Conservation (phyloP, 148 eudicot genomes). For the Polygonum aviculare region DNA sequence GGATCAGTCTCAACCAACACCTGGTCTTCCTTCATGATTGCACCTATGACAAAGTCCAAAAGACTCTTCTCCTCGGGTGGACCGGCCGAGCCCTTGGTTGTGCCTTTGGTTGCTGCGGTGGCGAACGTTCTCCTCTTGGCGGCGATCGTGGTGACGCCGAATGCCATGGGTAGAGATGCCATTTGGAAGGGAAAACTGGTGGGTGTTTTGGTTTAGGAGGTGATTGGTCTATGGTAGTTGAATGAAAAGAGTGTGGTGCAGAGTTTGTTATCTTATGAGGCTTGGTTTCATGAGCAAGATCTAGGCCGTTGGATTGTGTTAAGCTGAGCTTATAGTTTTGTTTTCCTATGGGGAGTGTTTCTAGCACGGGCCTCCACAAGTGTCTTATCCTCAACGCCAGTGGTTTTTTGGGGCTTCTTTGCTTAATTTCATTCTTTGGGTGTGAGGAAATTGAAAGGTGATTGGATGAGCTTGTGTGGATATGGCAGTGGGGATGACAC, state of each 20-base stretch:
- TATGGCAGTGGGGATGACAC: constrained; percentile 1
- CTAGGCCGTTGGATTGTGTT: not conserved
- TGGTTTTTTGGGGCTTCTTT: not conserved
- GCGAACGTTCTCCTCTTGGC: constrained; percentile 26
- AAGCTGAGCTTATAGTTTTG: not conserved
- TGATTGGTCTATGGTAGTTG: not conserved
- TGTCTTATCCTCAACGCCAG: not conserved
- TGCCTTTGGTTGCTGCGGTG: constrained; percentile 31
- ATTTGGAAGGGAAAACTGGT: constrained; percentile 12
- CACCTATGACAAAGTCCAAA: constrained; percentile 48
- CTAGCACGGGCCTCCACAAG: constrained; percentile 12
- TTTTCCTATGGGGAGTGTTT: constrained; percentile 3
- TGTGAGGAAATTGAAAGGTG: not conserved
- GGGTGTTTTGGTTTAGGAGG: not conserved
- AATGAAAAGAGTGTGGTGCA: not conserved
- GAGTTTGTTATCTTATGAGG: not conserved
- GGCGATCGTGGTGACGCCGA: constrained; percentile 15
- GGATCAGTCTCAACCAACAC: constrained; percentile 55
- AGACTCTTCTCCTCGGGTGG: constrained; percentile 47
- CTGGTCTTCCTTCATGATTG: constrained; percentile 47
- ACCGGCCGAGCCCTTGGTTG: constrained; percentile 32
- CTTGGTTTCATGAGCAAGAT: not conserved
- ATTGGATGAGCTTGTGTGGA: not conserved
- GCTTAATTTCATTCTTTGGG: not conserved
- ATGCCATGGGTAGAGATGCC: constrained; percentile 45